Conservation (phyloP, 2,329 filamentous ascomycete species). For the Trichoderma sp. region DNA sequence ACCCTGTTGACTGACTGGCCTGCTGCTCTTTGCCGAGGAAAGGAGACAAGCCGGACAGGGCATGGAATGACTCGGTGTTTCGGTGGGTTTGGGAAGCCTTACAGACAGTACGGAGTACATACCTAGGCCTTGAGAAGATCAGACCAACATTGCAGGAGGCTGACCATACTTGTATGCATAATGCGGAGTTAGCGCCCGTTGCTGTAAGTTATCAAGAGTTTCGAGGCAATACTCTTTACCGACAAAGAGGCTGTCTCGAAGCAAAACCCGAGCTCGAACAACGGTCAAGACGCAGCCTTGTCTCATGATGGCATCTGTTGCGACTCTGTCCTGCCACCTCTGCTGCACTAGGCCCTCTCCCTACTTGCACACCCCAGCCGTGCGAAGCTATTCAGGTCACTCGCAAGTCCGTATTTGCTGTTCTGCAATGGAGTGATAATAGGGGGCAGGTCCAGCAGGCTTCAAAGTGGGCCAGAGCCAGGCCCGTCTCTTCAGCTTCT, state of each 20-base stretch:
- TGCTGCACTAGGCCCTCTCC: neutral
- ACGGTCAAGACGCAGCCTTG: constrained; percentile 14
- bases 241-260: neutral
- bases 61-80: constrained; percentile 1
- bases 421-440: constrained; percentile 11
- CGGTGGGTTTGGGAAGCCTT: neutral
- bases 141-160: constrained; percentile 10
- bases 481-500: constrained; percentile 15
- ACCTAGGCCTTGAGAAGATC: neutral
- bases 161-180: neutral
- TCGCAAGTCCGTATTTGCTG: neutral
- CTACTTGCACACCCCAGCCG: constrained; percentile 3
- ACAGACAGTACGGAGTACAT: neutral
- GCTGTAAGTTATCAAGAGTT: neutral
- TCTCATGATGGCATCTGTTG: constrained; percentile 2
- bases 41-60: constrained; percentile 5
- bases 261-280: neutral
- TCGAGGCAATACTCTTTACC: neutral
- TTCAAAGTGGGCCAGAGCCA: constrained; percentile 13
- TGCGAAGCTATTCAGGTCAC: neutral
- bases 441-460: constrained; percentile 1
- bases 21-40: neutral
- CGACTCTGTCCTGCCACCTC: constrained; percentile 8
- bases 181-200: constrained; percentile 7
- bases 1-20: neutral